Evolutionary conservation across 441 rosid species (phyloP), one percentile per base, ranked within the genome.

Genomic region (Mallotus japonicus): DNA sequence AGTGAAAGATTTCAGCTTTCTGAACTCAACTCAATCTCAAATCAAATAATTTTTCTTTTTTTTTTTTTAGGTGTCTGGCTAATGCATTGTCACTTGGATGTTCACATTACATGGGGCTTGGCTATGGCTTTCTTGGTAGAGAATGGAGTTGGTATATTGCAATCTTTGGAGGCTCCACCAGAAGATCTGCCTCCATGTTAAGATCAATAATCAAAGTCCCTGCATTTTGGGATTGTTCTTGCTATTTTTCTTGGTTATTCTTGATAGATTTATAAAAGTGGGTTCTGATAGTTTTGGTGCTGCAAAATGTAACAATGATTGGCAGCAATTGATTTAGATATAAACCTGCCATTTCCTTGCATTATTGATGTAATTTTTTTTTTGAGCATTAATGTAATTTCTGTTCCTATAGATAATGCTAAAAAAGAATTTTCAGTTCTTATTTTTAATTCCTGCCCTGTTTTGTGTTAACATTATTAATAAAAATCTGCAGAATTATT

Each of bases 61-160:
- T 24, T 24, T 10, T 44, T 44, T 44, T 44, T 77, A 94, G 97
- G 99, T 42, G 92, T 88, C 65, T 95, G 98, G 99, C 8, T 95
- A 53, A 86, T 92, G 98, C 99, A 95, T 71, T 92, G 97, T 78
- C 99, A 92, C 87, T 86, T 95, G 86, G 99, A 95, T 79, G 95
- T 90, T 73, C 99, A 95, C 68, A 90, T 95, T 28, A 67, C 83
- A 0, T 92, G 96, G 99, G 97, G 99, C 24, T 24, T 95, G 70
- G 95, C 97, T 22, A 89, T 84, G 97, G 95, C 90, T 54, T 92
- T 92, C 77, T 42, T 92, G 76, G 99, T 95, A 6, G 98, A 95
- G 7, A 75, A 95, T 66, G 99, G 99, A 69, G 74, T 80, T 11
- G 96, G 96, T 62, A 80, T 72, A 62, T 37, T 88, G 50, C 82